Base-by-base conservation (phyloP, 768 basidiomycete genomes). In the Lactarius sp. region DNA sequence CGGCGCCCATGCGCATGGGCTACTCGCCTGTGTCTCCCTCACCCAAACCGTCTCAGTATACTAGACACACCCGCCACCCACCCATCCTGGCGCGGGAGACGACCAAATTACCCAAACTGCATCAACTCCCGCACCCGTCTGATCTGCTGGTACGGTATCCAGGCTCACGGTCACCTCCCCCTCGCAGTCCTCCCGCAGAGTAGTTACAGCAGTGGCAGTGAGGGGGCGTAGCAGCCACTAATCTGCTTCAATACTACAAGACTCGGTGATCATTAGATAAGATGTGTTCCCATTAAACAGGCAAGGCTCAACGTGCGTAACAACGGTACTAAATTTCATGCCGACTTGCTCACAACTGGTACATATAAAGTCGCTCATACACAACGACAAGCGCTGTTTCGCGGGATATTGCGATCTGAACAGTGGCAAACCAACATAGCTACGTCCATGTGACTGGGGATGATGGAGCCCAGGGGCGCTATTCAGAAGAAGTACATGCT, bases 401-500 rank as follows among this genome's bases (percentile, higher is more conserved):
- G 9, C 16, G 20, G 4, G 9, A 3, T n/a, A 42, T 14, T 4
- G 9, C 55, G 27, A 12, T 41, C 53, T 57, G 31, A 20, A 14
- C 50, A 60, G 39, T 14, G 18, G 14, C 8, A 5, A 9, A 51
- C 22, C 16, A 9, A 16, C 39, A 41, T 41, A 9, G 39, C 39
- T 13, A 41, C 10, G 18, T 18, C 8, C 42, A 44, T n/a, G 42
- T 42, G 56, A 50, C 9, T 2, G n/a, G 14, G 20, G 2, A 44
- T 4, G 31, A 52, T n/a, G 9, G 52, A 27, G 13, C n/a, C 52
- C 8, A 16, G 16, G 18, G 9, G 13, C 18, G n/a, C 41, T 8
- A 16, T 46, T 73, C 64, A 76, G 52, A 73, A 75, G 69, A 76
- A 76, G 62, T 76, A 76, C 75, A 76, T 76, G 6, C 69, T 39